Base-by-base conservation (phyloP, 371 early-diverging fungal genomes). In the Syncephalis plumigaleata region DNA sequence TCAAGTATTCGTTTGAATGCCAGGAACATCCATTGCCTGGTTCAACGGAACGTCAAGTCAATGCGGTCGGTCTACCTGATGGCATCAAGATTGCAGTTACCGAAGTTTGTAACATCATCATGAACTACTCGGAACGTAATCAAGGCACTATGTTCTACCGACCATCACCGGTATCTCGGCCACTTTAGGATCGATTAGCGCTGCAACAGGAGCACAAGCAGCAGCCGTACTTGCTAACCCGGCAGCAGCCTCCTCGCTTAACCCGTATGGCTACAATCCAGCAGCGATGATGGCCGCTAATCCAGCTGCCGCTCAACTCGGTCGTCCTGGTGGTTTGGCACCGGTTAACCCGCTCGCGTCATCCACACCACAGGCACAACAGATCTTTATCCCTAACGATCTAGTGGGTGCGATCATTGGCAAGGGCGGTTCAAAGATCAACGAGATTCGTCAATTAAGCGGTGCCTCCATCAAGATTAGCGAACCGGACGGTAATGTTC, bases 361-460 rank as follows among this genome's bases (percentile, higher is more conserved):
- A n/a, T 56, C 51, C 24, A 53, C 58, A 7, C 59, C 71, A 13
- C 73, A 75, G 51, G 73, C 80, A 36, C 82, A 82, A 50, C 84
- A 85, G 55, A 80, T 89, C 39, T 77, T 68, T 57, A 82, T 87
- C 44, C 84, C 90, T 3, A 79, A 78, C 56, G 83, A 84, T 46
- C 77, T 84, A 78, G 86, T 86, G 21, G 88, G 90, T 8, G 76
- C 79, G 45, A 76, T 89, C 44, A 89, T 89, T 61, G 90, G 90
- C 53, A 85, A 84, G 56, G 78, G 78, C 1, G 90, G 90, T n/a
- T 66, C 66, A 26, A 80, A 79, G 59, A 87, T 87, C 56, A 86
- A 84, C 54, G 85, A 85, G 51, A 80, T 90, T 37, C 71, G 88
- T 45, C 70, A 75, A 36, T 51, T 71, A 44, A 77, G 80, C 44